Evolutionary conservation across 2,329 filamentous ascomycete genomes (phyloP).

Genomic region (Exutisphaerella laricina): DNA sequence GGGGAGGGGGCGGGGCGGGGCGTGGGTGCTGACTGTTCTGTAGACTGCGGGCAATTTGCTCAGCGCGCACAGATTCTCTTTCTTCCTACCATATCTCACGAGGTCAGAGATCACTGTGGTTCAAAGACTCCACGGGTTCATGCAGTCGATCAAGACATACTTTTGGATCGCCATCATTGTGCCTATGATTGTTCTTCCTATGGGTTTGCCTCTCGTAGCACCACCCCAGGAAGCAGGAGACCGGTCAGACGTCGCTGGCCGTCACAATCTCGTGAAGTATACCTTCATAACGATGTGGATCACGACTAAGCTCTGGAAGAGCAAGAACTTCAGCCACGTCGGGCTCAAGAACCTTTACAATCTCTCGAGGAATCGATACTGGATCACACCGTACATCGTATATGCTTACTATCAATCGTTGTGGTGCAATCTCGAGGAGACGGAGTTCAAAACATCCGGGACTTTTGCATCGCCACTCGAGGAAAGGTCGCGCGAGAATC

Average conservation of each 20-base stretch:
- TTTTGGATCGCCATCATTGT: not conserved
- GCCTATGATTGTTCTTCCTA: not conserved
- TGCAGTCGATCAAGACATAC: constrained; percentile 7
- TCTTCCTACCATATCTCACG: constrained; percentile 6
- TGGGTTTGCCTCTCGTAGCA: not conserved
- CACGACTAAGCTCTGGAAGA: constrained; percentile 4
- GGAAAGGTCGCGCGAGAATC: constrained; percentile 2
- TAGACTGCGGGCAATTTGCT: constrained; percentile 1
- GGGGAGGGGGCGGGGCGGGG: no score
- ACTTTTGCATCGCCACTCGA: constrained; percentile 10
- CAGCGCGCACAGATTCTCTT: not conserved
- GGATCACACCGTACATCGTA: constrained; percentile 8
- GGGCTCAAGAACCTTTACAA: constrained; percentile 6
- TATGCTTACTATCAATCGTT: constrained; percentile 5
- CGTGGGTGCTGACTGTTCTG: not conserved
- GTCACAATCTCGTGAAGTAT: not conserved
- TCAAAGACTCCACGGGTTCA: constrained; percentile 1
- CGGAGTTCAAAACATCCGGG: constrained; percentile 10
- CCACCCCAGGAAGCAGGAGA: not conserved
- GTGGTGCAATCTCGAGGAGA: not conserved
- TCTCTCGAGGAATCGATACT: constrained; percentile 7
- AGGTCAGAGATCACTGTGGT: not conserved
- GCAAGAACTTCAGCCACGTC: constrained; percentile 3
- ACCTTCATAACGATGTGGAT: constrained; percentile 3
- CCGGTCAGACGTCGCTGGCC: not conserved